These are phyloP conservation scores for Yarrowia bubula DNA, from an alignment of 805 yeast species.

Conservation along the genomic window DNA sequence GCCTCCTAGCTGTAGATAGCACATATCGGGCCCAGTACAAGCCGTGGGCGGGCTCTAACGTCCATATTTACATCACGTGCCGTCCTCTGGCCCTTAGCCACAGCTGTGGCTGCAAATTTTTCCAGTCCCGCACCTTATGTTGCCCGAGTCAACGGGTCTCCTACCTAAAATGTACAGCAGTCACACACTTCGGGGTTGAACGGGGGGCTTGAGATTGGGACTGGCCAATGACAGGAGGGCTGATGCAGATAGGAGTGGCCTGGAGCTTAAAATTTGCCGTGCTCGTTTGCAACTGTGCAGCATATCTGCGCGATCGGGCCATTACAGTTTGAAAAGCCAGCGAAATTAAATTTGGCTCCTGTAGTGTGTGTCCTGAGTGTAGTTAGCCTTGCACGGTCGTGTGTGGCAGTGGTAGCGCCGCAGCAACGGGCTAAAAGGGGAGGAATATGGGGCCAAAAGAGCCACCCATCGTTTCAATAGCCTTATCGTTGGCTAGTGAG, in stretches of 20 bases:
- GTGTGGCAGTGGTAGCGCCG: background rate
- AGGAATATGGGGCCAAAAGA: background rate
- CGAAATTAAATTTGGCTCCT: background rate
- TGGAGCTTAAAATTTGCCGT: background rate
- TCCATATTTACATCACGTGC: background rate
- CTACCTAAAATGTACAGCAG: slow-evolving; percentile 11
- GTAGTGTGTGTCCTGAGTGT: slow-evolving; percentile 5
- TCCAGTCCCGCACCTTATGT: background rate
- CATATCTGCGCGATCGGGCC: background rate
- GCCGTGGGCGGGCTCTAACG: background rate
- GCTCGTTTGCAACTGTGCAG: background rate
- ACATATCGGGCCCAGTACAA: background rate
- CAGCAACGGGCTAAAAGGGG: background rate
- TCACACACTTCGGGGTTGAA: slow-evolving; percentile 13
- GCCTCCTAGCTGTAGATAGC: slow-evolving; percentile 6
- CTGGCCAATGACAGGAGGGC: background rate
- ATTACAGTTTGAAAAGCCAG: background rate
- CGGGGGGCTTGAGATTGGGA: background rate
- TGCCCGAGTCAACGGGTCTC: slow-evolving; percentile 19
- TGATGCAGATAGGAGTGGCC: slow-evolving; percentile 7
- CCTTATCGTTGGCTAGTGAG: background rate
- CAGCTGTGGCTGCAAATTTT: background rate
- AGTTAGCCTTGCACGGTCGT: background rate
- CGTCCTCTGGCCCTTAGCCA: background rate
- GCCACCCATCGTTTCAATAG: no score